Conservation (phyloP, 2,329 filamentous ascomycete genomes). For the Cytospora piceae region DNA sequence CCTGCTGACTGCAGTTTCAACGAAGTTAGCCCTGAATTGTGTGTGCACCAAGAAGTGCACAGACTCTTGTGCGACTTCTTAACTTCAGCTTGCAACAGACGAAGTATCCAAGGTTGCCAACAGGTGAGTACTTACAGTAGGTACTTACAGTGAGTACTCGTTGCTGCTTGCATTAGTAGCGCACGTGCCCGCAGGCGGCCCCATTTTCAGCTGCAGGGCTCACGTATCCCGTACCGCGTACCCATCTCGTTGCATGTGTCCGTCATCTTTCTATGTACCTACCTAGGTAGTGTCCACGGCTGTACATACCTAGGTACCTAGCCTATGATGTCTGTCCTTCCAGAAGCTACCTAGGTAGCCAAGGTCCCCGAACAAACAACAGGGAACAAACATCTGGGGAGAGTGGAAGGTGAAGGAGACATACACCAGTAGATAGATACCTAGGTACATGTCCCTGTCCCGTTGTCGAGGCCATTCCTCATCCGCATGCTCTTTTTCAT, state of each 20-base stretch:
- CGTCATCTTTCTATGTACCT: not conserved
- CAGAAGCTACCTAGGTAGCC: too few relatives aligned
- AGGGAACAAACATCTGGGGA: not conserved
- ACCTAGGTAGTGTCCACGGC: too few relatives aligned
- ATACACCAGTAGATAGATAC: not conserved
- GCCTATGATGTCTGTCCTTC: too few relatives aligned
- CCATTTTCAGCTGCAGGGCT: not conserved
- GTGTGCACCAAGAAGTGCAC: not conserved
- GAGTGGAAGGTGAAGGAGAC: not conserved
- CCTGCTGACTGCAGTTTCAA: too few relatives aligned
- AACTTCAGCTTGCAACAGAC: not conserved
- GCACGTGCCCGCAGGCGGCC: constrained; percentile 19
- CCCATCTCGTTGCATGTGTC: constrained; percentile 2
- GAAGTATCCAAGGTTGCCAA: too few relatives aligned
- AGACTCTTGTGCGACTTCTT: not conserved
- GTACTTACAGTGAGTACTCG: too few relatives aligned
- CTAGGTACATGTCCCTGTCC: not conserved
- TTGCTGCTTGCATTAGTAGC: not conserved
- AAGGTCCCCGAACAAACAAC: not conserved
- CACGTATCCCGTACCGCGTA: not conserved
- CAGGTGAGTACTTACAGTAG: too few relatives aligned
- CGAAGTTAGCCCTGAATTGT: too few relatives aligned
- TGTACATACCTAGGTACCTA: too few relatives aligned
- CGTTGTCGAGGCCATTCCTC: not conserved
- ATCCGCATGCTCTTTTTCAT: not conserved